Conservation (phyloP, 495 filamentous ascomycete species). For the Parathielavia appendiculata region DNA sequence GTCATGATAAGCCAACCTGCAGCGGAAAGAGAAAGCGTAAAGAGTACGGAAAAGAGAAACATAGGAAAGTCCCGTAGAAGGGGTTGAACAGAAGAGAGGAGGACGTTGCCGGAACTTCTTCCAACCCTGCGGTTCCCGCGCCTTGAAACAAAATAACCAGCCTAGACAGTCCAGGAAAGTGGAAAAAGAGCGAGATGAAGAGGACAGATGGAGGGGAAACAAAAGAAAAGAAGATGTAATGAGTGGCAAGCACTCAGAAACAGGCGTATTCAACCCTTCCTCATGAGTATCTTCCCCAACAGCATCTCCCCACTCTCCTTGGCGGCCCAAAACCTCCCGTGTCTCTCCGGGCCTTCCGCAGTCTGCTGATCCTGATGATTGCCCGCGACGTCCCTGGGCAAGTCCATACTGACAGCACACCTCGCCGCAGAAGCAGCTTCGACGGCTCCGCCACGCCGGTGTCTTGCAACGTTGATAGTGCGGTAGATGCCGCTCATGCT, state of each 20-base stretch:
- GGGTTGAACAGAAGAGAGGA: not conserved
- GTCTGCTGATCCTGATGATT: not conserved
- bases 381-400: constrained; percentile 1
- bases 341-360: not conserved
- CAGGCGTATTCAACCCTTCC: not conserved
- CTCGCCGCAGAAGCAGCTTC: not conserved
- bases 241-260: not conserved
- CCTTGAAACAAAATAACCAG: not conserved
- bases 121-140: constrained; percentile 6
- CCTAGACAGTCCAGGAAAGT: not conserved
- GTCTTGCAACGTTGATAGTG: not conserved
- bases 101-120: not conserved
- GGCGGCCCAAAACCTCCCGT: not conserved
- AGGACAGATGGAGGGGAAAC: not conserved
- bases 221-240: not conserved
- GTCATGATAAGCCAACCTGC: not conserved
- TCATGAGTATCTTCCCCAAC: not conserved
- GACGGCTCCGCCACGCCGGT: not conserved
- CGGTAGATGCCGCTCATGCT: not conserved
- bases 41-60: not conserved
- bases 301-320: not conserved
- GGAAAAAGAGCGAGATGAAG: not conserved
- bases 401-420: constrained; percentile 10
- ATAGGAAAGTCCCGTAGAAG: not conserved
- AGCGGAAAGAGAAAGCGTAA: not conserved